Evolutionary conservation across 2,329 filamentous ascomycete species (phyloP).

Genomic region (Ophiostoma australiae): DNA sequence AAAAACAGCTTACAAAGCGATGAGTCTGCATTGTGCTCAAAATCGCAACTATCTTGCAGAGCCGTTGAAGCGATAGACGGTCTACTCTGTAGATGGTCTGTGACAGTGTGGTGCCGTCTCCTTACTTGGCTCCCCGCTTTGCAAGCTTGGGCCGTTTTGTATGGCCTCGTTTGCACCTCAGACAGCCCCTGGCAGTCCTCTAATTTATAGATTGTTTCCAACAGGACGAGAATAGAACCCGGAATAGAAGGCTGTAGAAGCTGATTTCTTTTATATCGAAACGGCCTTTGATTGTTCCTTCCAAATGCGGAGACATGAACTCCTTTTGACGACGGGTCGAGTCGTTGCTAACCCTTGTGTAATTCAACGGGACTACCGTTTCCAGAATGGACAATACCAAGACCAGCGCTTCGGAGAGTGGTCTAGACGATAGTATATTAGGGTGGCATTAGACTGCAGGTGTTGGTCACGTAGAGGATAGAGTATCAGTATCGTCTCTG

Average conservation of each 20-base stretch:
- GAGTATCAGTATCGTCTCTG: background rate
- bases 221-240: background rate
- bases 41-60: no score
- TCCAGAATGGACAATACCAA: constrained; percentile 6
- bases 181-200: constrained; percentile 11
- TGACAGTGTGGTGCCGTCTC: background rate
- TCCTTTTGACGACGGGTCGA: background rate
- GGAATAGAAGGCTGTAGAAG: background rate
- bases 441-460: background rate
- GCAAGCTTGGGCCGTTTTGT: background rate
- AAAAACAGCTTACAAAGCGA: background rate
- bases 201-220: background rate
- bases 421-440: background rate
- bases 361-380: background rate
- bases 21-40: background rate
- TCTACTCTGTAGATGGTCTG: background rate
- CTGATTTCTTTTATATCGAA: background rate
- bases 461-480: background rate
- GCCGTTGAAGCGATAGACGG: no score
- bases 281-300: background rate
- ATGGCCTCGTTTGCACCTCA: constrained; percentile 6
- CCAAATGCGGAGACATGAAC: background rate
- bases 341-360: background rate
- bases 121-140: constrained; percentile 9
- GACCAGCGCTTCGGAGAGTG: background rate